These are phyloP conservation scores for Aspergillus sp. DNA, from an alignment of 2,329 filamentous ascomycete species.

Conservation along the genomic window DNA sequence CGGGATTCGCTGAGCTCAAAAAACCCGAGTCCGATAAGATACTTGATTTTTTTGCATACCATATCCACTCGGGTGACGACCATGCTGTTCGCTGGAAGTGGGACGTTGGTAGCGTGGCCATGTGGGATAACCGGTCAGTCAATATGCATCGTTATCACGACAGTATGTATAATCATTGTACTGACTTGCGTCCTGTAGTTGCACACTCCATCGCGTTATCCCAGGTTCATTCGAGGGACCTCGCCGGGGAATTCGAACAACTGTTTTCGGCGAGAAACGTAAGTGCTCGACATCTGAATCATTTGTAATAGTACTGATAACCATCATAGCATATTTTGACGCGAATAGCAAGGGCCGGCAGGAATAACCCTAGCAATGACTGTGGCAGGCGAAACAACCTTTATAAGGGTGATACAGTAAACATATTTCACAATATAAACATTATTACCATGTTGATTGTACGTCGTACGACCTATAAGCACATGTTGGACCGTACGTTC, in stretches of 20 bases:
- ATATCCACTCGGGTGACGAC: constrained; percentile 52
- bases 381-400: too few relatives aligned
- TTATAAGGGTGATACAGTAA: too few relatives aligned
- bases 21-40: constrained; percentile 50
- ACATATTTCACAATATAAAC: too few relatives aligned
- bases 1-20: constrained; percentile 51
- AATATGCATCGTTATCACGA: neutral
- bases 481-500: too few relatives aligned
- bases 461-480: too few relatives aligned
- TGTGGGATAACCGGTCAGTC: constrained; percentile 51
- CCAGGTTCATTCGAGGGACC: constrained; percentile 1
- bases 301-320: too few relatives aligned
- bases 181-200: neutral
- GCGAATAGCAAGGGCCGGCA: too few relatives aligned
- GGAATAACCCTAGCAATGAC: too few relatives aligned
- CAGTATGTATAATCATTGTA: too few relatives aligned
- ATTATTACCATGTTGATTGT: too few relatives aligned
- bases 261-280: constrained; percentile 15
- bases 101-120: constrained; percentile 49
- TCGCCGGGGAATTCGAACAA: constrained; percentile 14
- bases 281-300: neutral
- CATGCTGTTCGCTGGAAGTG: constrained; percentile 54
- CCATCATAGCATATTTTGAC: too few relatives aligned
- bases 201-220: constrained; percentile 11
- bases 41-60: constrained; percentile 47